Percentiles rank a stretch among this genome's conserved stretches.
phyloP scores from a whole-genome alignment of 371 early-diverging fungal genomes.

The Chytridiales sp. region DNA sequence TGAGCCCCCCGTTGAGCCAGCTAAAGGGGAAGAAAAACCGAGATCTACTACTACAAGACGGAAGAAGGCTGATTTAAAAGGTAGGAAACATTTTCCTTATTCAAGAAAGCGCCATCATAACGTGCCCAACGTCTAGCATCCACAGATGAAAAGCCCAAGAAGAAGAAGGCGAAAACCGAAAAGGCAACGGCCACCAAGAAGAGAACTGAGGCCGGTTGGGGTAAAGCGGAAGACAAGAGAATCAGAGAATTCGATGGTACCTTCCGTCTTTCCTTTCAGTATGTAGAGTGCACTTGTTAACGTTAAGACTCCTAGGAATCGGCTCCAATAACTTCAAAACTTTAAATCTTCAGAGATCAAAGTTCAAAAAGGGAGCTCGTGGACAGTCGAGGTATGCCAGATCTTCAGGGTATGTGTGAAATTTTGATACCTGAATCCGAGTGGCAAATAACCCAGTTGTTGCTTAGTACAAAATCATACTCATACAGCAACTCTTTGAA shows the following conservation, averaged over 20 bases:
- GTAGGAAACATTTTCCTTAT: no score
- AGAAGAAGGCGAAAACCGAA: background rate
- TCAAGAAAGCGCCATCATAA: no score
- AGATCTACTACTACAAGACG: background rate
- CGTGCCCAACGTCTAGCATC: background rate
- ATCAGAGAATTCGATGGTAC: constrained; percentile 2
- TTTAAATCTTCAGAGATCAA: constrained; percentile 21
- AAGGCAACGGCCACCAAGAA: background rate
- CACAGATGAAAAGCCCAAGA: background rate
- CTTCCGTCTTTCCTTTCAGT: background rate
- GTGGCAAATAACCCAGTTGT: no score
- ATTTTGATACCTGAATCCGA: no score
- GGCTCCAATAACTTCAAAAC: constrained; percentile 27
- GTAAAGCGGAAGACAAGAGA: constrained; percentile 5
- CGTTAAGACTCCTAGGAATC: constrained; percentile 10
- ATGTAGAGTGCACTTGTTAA: background rate
- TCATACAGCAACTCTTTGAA: no score
- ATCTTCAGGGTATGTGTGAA: background rate
- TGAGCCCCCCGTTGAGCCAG: no score
- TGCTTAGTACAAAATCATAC: no score
- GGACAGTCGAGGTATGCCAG: constrained; percentile 2
- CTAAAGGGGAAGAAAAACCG: background rate
- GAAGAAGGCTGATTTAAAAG: background rate
- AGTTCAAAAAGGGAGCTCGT: constrained; percentile 8
- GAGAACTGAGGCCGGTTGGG: constrained; percentile 2